Conservation (phyloP, 2,329 filamentous ascomycete genomes). For the Epichloe aotearoae region DNA sequence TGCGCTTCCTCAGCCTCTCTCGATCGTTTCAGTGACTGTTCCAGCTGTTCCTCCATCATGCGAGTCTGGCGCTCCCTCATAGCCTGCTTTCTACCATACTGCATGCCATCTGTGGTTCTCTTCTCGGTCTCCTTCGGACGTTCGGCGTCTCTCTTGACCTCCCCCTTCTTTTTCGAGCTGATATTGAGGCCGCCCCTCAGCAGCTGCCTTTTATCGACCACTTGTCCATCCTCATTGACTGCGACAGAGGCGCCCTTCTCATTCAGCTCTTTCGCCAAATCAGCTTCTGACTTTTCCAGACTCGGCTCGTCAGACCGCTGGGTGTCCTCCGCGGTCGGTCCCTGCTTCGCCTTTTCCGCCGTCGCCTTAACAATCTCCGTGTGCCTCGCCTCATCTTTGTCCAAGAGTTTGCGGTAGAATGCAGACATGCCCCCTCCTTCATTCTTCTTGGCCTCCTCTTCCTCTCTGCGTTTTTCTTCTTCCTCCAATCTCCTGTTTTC, state of each 20-base stretch:
- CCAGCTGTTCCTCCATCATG: conserved; percentile 69
- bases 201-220: conserved; percentile 73
- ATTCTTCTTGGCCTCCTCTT: conserved; percentile 50
- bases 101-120: conserved; percentile 27
- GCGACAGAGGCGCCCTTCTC: conserved; percentile 47
- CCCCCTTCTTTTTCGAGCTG: conserved; percentile 46
- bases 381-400: conserved; percentile 57
- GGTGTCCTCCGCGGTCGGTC: conserved; percentile 12
- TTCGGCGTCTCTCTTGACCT: conserved; percentile 12
- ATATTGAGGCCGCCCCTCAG: conserved; percentile 66
- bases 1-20: conserved; percentile 56
- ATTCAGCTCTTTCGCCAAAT: conserved; percentile 55
- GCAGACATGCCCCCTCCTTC: conserved; percentile 57
- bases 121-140: conserved; percentile 16
- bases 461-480: conserved; percentile 55
- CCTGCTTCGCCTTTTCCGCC: conserved; percentile 36
- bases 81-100: conserved; percentile 43
- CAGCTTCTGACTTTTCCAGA: conserved; percentile 45
- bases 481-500: conserved; percentile 58
- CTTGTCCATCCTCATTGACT: conserved; percentile 70
- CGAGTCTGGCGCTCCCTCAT: conserved; percentile 63
- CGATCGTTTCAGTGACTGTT: conserved; percentile 57
- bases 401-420: conserved; percentile 64
- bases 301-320: conserved; percentile 24
- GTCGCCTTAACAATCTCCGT: conserved; percentile 56